Conservation (phyloP, 2,329 filamentous ascomycete species). For the Diplodia intermedia region DNA sequence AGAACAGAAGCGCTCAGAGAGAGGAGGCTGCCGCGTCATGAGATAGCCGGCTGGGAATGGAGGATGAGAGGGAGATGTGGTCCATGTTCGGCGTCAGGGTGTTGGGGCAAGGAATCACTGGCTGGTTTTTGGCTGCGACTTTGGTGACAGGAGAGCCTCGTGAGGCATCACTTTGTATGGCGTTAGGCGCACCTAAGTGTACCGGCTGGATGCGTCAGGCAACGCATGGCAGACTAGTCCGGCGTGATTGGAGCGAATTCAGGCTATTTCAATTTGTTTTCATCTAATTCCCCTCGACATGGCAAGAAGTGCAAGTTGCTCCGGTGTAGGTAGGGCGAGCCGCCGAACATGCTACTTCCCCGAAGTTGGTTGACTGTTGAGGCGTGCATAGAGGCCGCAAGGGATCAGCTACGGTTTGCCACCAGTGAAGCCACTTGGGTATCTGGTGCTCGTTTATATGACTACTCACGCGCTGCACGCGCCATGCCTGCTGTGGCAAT, state of each 20-base stretch:
- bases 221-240: conserved; percentile 11
- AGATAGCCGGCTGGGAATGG: not conserved
- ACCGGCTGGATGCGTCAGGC: not conserved
- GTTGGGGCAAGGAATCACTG: not conserved
- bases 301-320: not conserved
- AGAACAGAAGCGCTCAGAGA: not conserved
- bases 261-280: not conserved
- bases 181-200: conserved; percentile 3
- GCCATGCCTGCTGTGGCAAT: not conserved
- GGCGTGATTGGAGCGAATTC: conserved; percentile 15
- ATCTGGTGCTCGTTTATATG: no score
- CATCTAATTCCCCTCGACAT: not conserved
- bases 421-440: no score
- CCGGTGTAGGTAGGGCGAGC: not conserved
- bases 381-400: not conserved
- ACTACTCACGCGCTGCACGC: no score
- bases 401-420: no score
- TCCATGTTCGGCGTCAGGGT: conserved; percentile 16
- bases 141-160: conserved; percentile 10
- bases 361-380: not conserved
- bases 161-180: conserved; percentile 4
- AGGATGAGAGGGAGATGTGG: not conserved
- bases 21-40: conserved; percentile 7
- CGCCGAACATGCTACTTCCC: not conserved
- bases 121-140: not conserved